Evolutionary conservation across 805 yeast species (phyloP), one percentile per base, ranked within the genome.

Genomic region (Nakazawaea molendinolei): DNA sequence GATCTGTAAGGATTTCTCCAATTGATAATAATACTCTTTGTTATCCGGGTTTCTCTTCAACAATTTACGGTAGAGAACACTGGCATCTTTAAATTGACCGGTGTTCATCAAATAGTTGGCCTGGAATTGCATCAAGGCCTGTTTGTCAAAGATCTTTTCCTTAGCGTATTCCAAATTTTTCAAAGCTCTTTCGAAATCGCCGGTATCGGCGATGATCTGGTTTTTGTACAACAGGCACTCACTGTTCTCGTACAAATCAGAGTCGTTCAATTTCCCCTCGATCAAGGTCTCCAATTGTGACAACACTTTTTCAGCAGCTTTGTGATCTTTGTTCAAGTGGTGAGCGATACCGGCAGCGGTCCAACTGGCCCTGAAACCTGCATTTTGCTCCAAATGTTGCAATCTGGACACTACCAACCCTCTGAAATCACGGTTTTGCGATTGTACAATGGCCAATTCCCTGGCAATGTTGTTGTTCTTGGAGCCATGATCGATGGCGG

Each of bases 281-380:
- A 86, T 74, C 22, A 85, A 61, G 21, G 73, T 79, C 55, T 90
- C 96, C 49, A 85, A 86, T 48, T 82, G 78, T 15, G 72, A 52
- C 47, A 89, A 68, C 2, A 90, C 83, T 38, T 72, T 72, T 38
- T 79, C 79, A 5, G 95, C 90, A 17, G 74, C 74, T 24, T 63
- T 65, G 50, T 67, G 71, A 50, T 87, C 85, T 18, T 73, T 71
- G 53, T 74, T 74, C 52, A 89, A 65, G 55, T 84, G 85, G 52
- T 82, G 86, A 1, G 97, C 95, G 28, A 86, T 69, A 1, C 95
- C 95, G 34, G 83, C 67, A 0, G 81, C 79, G 1, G 95, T 83
- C 95, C 96, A 89, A 52, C 86, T 84, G 43, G 90, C 87, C 45
- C 96, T 72, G 53, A 76, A 84, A 0, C 95, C 95, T 8, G 92